Base-by-base conservation (phyloP, 148 eudicot genomes). In the Silene uniflora region DNA sequence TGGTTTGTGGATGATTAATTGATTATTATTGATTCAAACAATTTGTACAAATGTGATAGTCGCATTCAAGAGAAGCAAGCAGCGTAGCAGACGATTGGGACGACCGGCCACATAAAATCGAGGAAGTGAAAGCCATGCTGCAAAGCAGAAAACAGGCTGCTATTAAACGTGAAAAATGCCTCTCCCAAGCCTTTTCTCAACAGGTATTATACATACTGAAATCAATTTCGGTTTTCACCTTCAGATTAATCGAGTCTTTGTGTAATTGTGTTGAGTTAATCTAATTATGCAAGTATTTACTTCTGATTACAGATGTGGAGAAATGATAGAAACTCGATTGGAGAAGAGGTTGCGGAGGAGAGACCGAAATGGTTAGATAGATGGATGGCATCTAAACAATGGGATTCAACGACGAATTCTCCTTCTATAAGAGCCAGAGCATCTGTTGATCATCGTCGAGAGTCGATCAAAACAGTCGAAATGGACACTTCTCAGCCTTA, bases 41-140 rank as follows among this genome's bases (percentile, higher is more conserved):
- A 23, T 42, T 19, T 39, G 22, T 42, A 19, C 21, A 16, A n/a
- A 64, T 69, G 27, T 71, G 10, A 56, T 14, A 80, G 85, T 85
- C 79, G 17, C 86, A 91, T 87, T 86, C 93, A 19, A 89, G 89
- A 80, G 93, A 85, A 56, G 83, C 88, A 73, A 89, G 90, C 67
- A 91, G 91, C 82, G 56, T 86, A 61, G 87, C 87, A 46, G 91
- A 91, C 76, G 97, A 89, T 44, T 89, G 97, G 97, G 91, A 89
- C 52, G 97, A 89, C 68, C 83, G 90, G 68, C 88, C 91, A 14
- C 93, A 89, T 75, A 89, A 89, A 19, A 72, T 89, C 61, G 90
- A 91, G 67, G 93, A 91, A 80, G 87, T 89, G 16, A 89, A 91
- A 83, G 97, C 90, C 6, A 89, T 91, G 93, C 77, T 91, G 64